A percentile compares a stretch with the other conserved stretches of the same genome.
Conservation (phyloP, 371 early-diverging fungal genomes). For the Mortierella sp. region DNA sequence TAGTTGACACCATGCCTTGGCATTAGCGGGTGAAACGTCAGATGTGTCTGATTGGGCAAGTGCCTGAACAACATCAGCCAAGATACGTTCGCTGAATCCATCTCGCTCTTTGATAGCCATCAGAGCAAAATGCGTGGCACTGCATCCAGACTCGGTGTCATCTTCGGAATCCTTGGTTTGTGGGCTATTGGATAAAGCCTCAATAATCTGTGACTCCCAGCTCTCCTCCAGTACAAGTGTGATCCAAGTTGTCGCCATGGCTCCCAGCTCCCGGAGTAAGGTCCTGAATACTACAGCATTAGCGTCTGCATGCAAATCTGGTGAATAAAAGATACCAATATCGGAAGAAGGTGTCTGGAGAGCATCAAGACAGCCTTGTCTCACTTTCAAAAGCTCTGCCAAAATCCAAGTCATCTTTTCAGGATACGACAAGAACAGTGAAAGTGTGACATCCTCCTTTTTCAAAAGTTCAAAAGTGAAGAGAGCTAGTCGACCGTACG, state of each 20-base stretch:
- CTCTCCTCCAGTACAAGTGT: slow-evolving; percentile 29
- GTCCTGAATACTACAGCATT: slow-evolving; percentile 49
- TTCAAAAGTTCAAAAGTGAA: slow-evolving; percentile 61
- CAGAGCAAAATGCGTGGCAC: slow-evolving; percentile 23
- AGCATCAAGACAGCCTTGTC: slow-evolving; percentile 48
- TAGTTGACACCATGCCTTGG: slow-evolving; percentile 47
- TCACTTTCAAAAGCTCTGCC: slow-evolving; percentile 58
- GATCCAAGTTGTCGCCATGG: slow-evolving; percentile 40
- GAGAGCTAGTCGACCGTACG: slow-evolving; percentile 64
- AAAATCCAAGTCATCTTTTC: slow-evolving; percentile 59
- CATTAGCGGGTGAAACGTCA: slow-evolving; percentile 26
- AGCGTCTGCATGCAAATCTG: slow-evolving; percentile 35
- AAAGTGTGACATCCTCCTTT: slow-evolving; percentile 37
- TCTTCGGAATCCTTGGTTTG: not conserved
- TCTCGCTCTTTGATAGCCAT: slow-evolving; percentile 31
- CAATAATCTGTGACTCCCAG: slow-evolving; percentile 40
- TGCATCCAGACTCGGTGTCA: slow-evolving; percentile 29
- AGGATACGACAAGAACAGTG: slow-evolving; percentile 50
- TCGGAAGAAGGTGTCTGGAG: slow-evolving; percentile 45
- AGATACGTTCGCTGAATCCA: slow-evolving; percentile 40
- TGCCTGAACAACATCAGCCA: slow-evolving; percentile 39
- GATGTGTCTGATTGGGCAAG: slow-evolving; percentile 20
- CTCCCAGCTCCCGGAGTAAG: slow-evolving; percentile 28
- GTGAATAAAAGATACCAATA: slow-evolving; percentile 38
- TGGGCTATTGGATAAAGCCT: slow-evolving; percentile 11